Evolutionary conservation across 768 basidiomycete genomes (phyloP), one percentile per base, ranked within the genome.

Genomic region (Cyathus striatus): DNA sequence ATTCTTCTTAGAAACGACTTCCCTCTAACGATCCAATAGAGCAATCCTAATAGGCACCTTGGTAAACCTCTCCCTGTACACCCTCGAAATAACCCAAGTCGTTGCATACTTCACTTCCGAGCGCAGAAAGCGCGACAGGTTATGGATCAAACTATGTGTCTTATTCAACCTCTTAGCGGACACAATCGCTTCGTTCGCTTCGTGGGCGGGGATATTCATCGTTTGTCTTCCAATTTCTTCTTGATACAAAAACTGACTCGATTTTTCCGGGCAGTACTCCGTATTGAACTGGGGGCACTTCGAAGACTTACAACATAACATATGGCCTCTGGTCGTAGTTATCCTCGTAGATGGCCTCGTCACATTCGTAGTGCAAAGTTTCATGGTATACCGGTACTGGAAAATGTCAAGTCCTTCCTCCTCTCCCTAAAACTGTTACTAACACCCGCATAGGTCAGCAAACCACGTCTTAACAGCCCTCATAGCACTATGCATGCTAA

Each of bases 371-470:
- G 25, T 42, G 14, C 41, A 42, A 22, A 22, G 12, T 18, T 42
- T 42, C 41, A 33, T 42, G 41, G 27, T 42, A 14, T n/a, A 32
- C n/a, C 41, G 41, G 10, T 42, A 42, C 17, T 42, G 25, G 27
- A 34, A 18, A 42, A 16, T 32, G 41, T 42, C 23, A 38, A n/a
- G 27, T 30, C 27, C n/a, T 30, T 30, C 27, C n/a, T 30, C 7
- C n/a, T n/a, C n/a, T n/a, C n/a, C n/a, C n/a, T n/a, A n/a, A n/a
- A n/a, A n/a, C n/a, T n/a, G n/a, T n/a, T n/a, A n/a, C n/a, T n/a
- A n/a, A n/a, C n/a, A n/a, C n/a, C n/a, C n/a, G n/a, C 7, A 30
- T n/a, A 30, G 27, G 9, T 30, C 27, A 9, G n/a, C 27, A n/a
- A 30, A 30, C 27, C 27, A 30, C n/a, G n/a, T 30, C n/a, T 30